phyloP scores from a whole-genome alignment of 208 protist species.

The Leishmania guyanensis region DNA sequence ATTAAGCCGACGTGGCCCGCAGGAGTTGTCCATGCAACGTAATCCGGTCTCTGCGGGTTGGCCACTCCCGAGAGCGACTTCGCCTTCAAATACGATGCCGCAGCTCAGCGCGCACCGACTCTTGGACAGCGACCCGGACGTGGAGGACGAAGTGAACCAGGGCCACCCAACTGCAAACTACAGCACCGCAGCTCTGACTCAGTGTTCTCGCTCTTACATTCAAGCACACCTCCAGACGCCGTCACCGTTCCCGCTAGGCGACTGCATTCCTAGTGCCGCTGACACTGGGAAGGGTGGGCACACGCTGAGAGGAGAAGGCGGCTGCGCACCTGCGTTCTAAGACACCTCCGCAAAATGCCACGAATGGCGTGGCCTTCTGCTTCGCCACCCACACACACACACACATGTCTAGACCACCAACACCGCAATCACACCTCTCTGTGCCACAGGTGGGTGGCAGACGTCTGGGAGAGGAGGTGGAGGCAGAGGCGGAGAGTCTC shows the following conservation, averaged over 20 bases:
- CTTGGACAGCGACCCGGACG: constrained; percentile 7
- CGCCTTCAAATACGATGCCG: not conserved
- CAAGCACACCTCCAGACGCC: not conserved
- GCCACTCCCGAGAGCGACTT: not conserved
- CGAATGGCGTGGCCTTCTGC: not conserved
- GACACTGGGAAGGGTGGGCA: not conserved
- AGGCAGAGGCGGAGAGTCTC: no score
- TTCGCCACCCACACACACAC: not conserved
- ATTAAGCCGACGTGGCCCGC: not conserved
- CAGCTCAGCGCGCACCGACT: constrained; percentile 12
- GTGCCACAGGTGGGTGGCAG: not conserved
- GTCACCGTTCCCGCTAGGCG: not conserved
- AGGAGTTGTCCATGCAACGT: not conserved
- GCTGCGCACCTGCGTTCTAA: not conserved
- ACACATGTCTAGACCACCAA: not conserved
- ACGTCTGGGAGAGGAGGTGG: not conserved
- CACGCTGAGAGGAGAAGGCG: not conserved
- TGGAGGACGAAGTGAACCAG: not conserved
- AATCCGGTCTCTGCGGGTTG: not conserved
- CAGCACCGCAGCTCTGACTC: not conserved
- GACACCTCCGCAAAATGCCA: not conserved
- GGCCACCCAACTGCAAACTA: not conserved
- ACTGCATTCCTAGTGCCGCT: not conserved
- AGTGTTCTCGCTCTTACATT: not conserved
- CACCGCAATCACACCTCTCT: not conserved